Evolutionary conservation across 257 asterid species (phyloP).

Genomic region (Solanum piurae): DNA sequence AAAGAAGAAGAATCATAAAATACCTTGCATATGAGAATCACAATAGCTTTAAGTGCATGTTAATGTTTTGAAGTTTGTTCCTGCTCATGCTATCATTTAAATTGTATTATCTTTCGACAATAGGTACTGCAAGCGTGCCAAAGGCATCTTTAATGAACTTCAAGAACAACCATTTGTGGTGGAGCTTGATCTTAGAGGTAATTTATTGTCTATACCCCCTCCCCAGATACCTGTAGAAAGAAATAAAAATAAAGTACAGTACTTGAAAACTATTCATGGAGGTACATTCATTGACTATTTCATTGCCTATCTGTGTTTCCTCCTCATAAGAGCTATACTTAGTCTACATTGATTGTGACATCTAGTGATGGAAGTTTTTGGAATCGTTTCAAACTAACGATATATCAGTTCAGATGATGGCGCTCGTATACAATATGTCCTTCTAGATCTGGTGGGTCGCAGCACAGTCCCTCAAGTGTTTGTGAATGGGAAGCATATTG

Average conservation of each 20-base stretch:
- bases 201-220: background rate
- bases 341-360: background rate
- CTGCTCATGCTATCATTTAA: background rate
- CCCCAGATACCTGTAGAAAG: background rate
- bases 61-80: background rate
- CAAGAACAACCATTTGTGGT: constrained; percentile 77
- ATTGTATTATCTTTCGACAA: constrained; percentile 2
- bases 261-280: background rate
- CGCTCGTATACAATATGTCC: constrained; percentile 58
- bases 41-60: background rate
- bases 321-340: background rate
- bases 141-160: constrained; percentile 56
- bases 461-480: constrained; percentile 94
- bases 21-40: background rate
- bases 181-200: constrained; percentile 98
- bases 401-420: constrained; percentile 60
- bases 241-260: background rate
- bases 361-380: background rate
- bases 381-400: background rate
- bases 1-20: background rate
- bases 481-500: constrained; percentile 91
- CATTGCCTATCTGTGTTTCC: background rate
- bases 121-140: constrained; percentile 70
- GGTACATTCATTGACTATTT: background rate
- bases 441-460: constrained; percentile 69